Evolutionary conservation across 75 land plant species (phyloP).

Genomic region (Cupressus sempervirens): DNA sequence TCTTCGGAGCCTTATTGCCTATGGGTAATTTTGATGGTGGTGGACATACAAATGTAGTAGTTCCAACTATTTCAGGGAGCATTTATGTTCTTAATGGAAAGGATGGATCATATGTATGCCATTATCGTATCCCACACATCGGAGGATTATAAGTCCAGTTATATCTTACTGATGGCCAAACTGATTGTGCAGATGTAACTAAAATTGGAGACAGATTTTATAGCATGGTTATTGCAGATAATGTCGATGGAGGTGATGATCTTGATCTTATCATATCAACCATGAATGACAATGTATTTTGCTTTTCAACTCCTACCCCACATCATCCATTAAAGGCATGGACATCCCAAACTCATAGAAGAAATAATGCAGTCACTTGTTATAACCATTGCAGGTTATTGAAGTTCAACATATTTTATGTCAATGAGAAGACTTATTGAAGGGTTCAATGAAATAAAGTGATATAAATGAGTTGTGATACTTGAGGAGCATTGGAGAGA

Average conservation of each 20-base stretch:
- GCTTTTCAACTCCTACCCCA: conserved; percentile 90
- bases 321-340: conserved; percentile 90
- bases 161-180: conserved; percentile 91
- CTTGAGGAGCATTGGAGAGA: too few species aligned
- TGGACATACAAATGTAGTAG: too few species aligned
- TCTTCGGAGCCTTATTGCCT: conserved; percentile 82
- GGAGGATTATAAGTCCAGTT: conserved; percentile 92
- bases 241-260: conserved; percentile 99
- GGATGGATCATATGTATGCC: conserved; percentile 79
- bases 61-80: conserved; percentile 92
- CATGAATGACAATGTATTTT: conserved; percentile 99
- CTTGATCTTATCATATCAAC: conserved; percentile 93
- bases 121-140: conserved; percentile 89
- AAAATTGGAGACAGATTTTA: conserved; percentile 99
- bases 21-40: conserved; percentile 98
- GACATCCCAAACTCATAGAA: too few species aligned
- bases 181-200: conserved; percentile 95
- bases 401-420: too few species aligned
- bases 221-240: conserved; percentile 97
- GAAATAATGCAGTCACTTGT: too few species aligned
- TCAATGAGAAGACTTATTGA: too few species aligned
- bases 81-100: conserved; percentile 91
- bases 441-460: too few species aligned
- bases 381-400: too few species aligned
- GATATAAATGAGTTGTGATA: too few species aligned